A percentile compares a stretch with the other conserved stretches of the same genome.
Evolutionary conservation across 371 early-diverging fungal species (phyloP).

Genomic region (Haplosporangium sp.): DNA sequence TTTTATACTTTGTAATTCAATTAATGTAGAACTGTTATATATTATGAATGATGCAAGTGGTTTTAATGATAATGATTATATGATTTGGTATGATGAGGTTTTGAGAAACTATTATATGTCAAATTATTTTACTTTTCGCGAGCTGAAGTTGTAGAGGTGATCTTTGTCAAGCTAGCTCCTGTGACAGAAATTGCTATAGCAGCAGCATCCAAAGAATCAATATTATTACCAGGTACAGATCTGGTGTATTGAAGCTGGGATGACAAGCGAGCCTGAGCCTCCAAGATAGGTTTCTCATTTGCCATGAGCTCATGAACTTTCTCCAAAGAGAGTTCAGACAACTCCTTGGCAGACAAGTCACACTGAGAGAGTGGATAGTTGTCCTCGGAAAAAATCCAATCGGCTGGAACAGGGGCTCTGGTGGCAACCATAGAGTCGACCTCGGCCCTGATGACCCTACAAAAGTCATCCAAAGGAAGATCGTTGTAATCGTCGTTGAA

Average conservation of each 20-base stretch:
- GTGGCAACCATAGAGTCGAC: conserved; percentile 46
- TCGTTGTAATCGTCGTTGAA: conserved; percentile 80
- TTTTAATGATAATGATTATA: not conserved
- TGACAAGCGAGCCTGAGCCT: not conserved
- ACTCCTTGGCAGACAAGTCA: conserved; percentile 34
- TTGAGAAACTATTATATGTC: not conserved
- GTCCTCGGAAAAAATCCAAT: conserved; percentile 46
- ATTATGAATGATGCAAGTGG: not conserved
- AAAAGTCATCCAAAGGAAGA: conserved; percentile 61
- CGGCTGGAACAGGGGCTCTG: conserved; percentile 41
- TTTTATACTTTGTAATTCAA: no score
- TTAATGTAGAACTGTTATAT: not conserved
- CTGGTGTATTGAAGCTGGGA: not conserved
- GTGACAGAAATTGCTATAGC: not conserved
- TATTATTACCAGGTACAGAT: not conserved
- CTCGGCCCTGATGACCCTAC: conserved; percentile 54
- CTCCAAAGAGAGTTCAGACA: conserved; percentile 29
- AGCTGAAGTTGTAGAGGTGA: not conserved
- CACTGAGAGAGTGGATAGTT: conserved; percentile 39
- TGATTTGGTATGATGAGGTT: not conserved
- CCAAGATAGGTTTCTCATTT: not conserved
- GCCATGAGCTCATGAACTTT: conserved; percentile 37
- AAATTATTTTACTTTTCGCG: not conserved
- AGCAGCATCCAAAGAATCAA: not conserved
- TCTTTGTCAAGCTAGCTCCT: not conserved